Evolutionary conservation across 306 rosid genomes (phyloP), one percentile per base, ranked within the genome.

Genomic region (Pyrus betulifolia): DNA sequence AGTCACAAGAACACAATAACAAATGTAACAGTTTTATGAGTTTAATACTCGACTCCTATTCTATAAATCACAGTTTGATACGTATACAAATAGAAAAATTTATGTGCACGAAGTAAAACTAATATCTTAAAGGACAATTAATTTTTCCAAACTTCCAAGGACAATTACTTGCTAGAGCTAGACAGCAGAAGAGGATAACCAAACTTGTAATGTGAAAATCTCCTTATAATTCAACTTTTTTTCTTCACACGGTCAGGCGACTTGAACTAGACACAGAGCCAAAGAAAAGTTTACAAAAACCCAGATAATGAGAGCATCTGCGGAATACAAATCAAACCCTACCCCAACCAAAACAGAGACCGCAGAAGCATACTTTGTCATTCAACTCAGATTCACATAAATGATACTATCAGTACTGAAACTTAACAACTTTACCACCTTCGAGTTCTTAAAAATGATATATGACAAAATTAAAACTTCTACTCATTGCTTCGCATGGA

Each of bases 401-500:
- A 78, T 38, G 78, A 78, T 35, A 76, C 83, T 78, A 82, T 55
- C 69, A 72, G 71, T 72, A 75, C 6, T 67, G 77, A 83, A 65
- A 66, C 72, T 75, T 59, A 67, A 77, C 73, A 74, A 77, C 59
- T 78, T 80, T 55, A 68, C 82, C 80, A 23, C 85, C 71, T 59
- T 67, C 72, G 69, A 78, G 68, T 80, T 65, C 78, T 68, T 54
- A 71, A 81, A 67, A 71, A 69, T 72, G 45, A 70, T 57, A 71
- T 33, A 67, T 27, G 30, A 79, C n/a, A 28, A 58, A 58, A 62
- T 77, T 57, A 71, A 79, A 46, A 65, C 74, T 76, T 77, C 84
- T 79, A 83, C 35, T 76, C 84, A 18, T 76, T 78, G 67, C 82
- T 81, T 64, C 11, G 85, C 79, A 85, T 70, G 67, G 88, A 78